Conservation (phyloP, 345 rosid genomes). For the Gynandropsis gynandra region DNA sequence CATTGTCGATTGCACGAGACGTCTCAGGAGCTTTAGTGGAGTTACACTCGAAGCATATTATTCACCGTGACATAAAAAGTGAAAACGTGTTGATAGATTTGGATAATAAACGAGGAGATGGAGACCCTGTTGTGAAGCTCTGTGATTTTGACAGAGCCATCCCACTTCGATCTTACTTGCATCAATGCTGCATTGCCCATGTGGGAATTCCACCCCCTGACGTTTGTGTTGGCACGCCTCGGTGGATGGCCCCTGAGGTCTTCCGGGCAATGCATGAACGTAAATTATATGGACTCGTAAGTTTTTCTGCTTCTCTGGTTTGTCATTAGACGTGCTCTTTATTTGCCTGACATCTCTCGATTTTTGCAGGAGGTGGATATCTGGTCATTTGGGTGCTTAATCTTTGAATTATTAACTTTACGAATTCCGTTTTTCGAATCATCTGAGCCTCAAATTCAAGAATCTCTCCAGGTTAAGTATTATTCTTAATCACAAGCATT, state of each 20-base stretch:
- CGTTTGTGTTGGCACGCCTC: constrained; percentile 92
- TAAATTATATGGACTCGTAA: constrained; percentile 65
- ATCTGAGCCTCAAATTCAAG: constrained; percentile 58
- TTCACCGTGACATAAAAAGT: constrained; percentile 95
- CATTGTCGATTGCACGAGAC: constrained; percentile 63
- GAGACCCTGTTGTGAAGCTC: constrained; percentile 66
- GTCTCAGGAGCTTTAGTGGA: constrained; percentile 70
- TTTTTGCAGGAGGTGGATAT: constrained; percentile 81
- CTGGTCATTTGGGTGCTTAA: constrained; percentile 93
- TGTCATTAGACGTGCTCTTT: constrained; percentile 1
- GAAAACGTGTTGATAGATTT: constrained; percentile 86
- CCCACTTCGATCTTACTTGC: constrained; percentile 69
- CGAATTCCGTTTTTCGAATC: constrained; percentile 57
- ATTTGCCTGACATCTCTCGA: constrained; percentile 19
- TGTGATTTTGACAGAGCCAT: constrained; percentile 96
- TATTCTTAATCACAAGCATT: constrained; percentile 2
- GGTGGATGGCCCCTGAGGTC: constrained; percentile 99
- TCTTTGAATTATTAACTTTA: constrained; percentile 79
- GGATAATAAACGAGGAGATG: constrained; percentile 44
- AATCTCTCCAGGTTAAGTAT: constrained; percentile 52
- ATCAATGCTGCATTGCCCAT: constrained; percentile 78
- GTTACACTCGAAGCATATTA: constrained; percentile 78
- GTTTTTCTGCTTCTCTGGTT: constrained; percentile 15
- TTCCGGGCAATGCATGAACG: constrained; percentile 59
- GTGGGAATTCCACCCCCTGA: constrained; percentile 70